Percentiles rank a stretch among this genome's conserved stretches.
Evolutionary conservation across 257 asterid genomes (phyloP).

Genomic region (Leptodermis oblonga): DNA sequence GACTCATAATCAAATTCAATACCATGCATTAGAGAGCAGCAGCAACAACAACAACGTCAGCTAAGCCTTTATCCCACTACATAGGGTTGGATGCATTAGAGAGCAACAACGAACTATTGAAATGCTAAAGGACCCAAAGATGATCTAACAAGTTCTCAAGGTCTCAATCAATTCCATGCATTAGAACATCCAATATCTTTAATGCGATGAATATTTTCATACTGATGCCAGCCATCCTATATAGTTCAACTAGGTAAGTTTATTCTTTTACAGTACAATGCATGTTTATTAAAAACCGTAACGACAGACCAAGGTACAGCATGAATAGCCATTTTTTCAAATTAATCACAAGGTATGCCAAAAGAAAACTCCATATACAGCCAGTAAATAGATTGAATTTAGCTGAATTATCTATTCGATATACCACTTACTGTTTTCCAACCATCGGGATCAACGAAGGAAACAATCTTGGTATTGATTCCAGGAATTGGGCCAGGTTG

Average conservation of each 20-base stretch:
- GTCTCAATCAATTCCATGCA: background rate
- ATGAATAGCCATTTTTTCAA: background rate
- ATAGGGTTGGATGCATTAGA: background rate
- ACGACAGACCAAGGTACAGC: too few species aligned
- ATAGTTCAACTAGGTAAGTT: too few species aligned
- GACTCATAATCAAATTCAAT: background rate
- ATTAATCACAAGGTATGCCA: too few species aligned
- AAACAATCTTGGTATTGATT: constrained; percentile 78
- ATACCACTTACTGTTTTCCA: constrained; percentile 84
- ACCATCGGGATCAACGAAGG: constrained; percentile 96
- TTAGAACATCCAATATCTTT: background rate
- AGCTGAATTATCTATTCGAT: background rate
- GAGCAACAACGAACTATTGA: background rate
- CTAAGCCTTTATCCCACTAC: too few species aligned
- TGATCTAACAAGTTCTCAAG: background rate
- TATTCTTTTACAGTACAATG: background rate
- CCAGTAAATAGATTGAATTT: background rate
- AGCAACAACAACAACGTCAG: too few species aligned
- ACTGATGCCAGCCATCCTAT: background rate
- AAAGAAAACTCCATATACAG: too few species aligned
- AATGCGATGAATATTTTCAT: background rate
- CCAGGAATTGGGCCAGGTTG: constrained; percentile 92
- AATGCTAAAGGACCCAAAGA: background rate
- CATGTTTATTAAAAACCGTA: background rate
- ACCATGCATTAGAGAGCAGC: background rate